Evolutionary conservation across 257 asterid genomes (phyloP), one percentile per base, ranked within the genome.

Genomic region (Rauvolfia tetraphylla): DNA sequence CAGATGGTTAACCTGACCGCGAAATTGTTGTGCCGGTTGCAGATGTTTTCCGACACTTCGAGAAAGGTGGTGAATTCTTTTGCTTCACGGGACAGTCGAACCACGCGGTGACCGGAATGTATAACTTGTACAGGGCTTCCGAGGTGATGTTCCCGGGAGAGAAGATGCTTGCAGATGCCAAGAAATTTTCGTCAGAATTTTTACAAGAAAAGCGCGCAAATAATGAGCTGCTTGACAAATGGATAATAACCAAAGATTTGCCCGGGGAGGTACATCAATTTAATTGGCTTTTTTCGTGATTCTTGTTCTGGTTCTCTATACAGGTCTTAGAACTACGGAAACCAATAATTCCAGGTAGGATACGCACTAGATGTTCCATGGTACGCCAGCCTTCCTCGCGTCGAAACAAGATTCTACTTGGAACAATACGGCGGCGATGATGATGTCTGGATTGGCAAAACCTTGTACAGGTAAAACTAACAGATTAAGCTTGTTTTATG

Each of bases 371-470:
- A 92, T 31, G 81, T 95, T 42, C 96, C 98, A 4, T 92, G 91
- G 94, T 90, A 91, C 53, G 93, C 92, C 27, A 91, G 87, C 73
- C 34, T 95, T 66, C 95, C 97, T 11, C 89, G 99, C 17, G 29
- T 95, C 0, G 99, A 95, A 76, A 81, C 98, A 4, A 80, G 99
- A 75, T 86, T 87, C 42, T 95, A 81, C 69, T 33, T 95, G 57
- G 93, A 93, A 59, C 98, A 90, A 36, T 92, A 95, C 33, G 99
- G 98, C 22, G 98, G 92, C 5, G 95, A 84, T 5, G 88, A 88
- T n/a, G 99, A 95, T 75, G 95, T 95, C 3, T 95, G 99, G 99
- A 95, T 95, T 71, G 98, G 99, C 75, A 95, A 95, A 82, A 87
- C 97, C 10, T 81, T 95, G 27, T 92, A 95, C 84, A 91, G 97